Percentiles rank a stretch among this genome's conserved stretches.
phyloP scores from a whole-genome alignment of 2,329 filamentous ascomycete genomes.

The Cladosporium sp. region DNA sequence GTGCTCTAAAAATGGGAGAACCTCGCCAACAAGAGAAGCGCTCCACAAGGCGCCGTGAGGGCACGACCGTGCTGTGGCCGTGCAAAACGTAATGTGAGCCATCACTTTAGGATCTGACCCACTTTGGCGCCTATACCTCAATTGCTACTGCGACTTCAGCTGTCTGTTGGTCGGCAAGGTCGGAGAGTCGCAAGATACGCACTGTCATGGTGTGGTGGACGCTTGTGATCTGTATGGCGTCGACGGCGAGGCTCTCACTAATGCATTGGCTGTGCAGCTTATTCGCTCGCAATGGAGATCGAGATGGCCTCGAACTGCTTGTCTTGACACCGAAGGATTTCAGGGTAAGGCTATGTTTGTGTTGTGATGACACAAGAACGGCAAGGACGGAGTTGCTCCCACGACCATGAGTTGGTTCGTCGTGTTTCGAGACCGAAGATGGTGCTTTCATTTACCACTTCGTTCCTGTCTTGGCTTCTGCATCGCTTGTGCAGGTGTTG shows the following conservation, averaged over 20 bases:
- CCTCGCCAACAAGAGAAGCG: background rate
- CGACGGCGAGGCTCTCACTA: too few relatives aligned
- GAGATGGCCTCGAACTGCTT: background rate
- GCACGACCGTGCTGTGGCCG: background rate
- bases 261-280: too few relatives aligned
- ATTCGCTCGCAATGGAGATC: background rate
- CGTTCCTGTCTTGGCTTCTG: too few relatives aligned
- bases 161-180: background rate
- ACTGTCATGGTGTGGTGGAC: background rate
- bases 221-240: background rate
- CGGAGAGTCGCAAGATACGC: background rate
- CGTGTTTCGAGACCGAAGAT: too few relatives aligned
- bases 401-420: too few relatives aligned
- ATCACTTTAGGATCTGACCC: conserved; percentile 4
- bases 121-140: background rate
- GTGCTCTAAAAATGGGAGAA: too few relatives aligned
- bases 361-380: conserved; percentile 2
- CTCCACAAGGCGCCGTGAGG: background rate
- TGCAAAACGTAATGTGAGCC: conserved; percentile 4
- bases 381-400: too few relatives aligned
- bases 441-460: too few relatives aligned
- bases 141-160: background rate
- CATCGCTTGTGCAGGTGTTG: too few relatives aligned
- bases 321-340: conserved; percentile 3
- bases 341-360: background rate